A percentile compares a stretch with the other conserved stretches of the same genome.
phyloP scores from a whole-genome alignment of 2,329 filamentous ascomycete genomes.

The Xylaria sp. region DNA sequence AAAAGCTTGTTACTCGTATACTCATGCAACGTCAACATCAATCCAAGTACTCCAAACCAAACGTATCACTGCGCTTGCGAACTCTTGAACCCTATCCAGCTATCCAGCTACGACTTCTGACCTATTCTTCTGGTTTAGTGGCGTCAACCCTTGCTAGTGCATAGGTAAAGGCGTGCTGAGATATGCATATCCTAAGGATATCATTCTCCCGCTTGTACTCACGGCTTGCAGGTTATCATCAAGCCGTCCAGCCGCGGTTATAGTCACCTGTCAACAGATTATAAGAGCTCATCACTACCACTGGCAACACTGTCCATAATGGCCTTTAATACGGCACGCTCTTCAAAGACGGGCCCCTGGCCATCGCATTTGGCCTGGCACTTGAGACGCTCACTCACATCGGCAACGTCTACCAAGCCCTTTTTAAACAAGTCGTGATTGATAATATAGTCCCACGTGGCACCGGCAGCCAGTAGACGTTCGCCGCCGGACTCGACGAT shows the following conservation, averaged over 20 bases:
- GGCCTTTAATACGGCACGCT: conserved; percentile 75
- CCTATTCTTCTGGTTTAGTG: background rate
- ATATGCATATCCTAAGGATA: background rate
- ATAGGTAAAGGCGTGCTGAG: background rate
- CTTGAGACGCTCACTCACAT: conserved; percentile 84
- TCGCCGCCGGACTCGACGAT: conserved; percentile 75
- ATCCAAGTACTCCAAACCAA: conserved; percentile 18
- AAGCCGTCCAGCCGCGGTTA: background rate
- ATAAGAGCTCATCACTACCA: conserved; percentile 82
- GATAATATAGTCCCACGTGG: conserved; percentile 92
- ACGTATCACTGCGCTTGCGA: conserved; percentile 4
- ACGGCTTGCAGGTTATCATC: conserved; percentile 5
- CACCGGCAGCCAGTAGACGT: conserved; percentile 76
- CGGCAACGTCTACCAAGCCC: conserved; percentile 82
- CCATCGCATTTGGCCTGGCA: conserved; percentile 83
- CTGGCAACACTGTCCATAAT: conserved; percentile 82
- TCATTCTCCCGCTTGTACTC: conserved; percentile 1
- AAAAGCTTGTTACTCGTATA: conserved; percentile 20
- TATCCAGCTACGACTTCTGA: background rate
- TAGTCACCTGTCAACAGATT: conserved; percentile 42
- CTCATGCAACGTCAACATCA: conserved; percentile 27
- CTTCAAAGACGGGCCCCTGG: conserved; percentile 87
- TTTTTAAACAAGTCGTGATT: conserved; percentile 79
- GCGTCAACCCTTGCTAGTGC: background rate
- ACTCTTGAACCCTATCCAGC: background rate